These are phyloP conservation scores for Mycena filopes DNA, from an alignment of 768 basidiomycete genomes.

Conservation along the genomic window DNA sequence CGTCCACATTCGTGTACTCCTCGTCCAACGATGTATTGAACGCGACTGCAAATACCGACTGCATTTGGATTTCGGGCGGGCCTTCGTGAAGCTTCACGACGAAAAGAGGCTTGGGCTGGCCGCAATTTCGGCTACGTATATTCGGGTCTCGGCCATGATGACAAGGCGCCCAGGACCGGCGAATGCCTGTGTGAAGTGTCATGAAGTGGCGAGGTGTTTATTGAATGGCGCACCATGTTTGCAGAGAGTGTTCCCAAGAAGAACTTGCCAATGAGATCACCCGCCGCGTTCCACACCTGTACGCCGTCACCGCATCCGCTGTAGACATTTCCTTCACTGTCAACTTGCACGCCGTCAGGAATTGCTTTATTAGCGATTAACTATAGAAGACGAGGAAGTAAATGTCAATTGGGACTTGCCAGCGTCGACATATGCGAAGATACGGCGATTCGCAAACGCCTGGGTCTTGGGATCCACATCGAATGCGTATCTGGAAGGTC, in stretches of 20 bases:
- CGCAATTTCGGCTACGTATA: slow-evolving; percentile 36
- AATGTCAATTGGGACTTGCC: slow-evolving; percentile 35
- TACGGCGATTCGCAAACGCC: slow-evolving; percentile 66
- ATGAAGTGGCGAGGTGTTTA: background rate
- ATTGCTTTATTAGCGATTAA: background rate
- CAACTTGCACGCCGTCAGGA: slow-evolving; percentile 75
- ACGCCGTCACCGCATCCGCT: slow-evolving; percentile 77
- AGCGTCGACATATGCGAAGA: slow-evolving; percentile 74
- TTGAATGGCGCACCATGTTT: slow-evolving; percentile 47
- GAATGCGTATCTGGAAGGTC: slow-evolving; percentile 66
- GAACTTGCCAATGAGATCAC: slow-evolving; percentile 72
- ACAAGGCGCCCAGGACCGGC: slow-evolving; percentile 35
- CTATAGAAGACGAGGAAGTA: background rate
- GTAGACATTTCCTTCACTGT: slow-evolving; percentile 73
- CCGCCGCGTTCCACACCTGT: slow-evolving; percentile 66
- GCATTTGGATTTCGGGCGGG: background rate
- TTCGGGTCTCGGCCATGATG: slow-evolving; percentile 37
- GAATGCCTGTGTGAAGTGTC: slow-evolving; percentile 17
- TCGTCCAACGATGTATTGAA: slow-evolving; percentile 16
- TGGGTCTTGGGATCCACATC: slow-evolving; percentile 70
- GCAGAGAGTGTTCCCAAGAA: slow-evolving; percentile 59
- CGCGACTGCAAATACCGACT: slow-evolving; percentile 17
- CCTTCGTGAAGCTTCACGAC: slow-evolving; percentile 19
- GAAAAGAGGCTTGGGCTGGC: slow-evolving; percentile 26
- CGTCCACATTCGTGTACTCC: slow-evolving; percentile 22